Evolutionary conservation across 1,284 basidiomycete genomes (phyloP).

Genomic region (Tilletia indica): DNA sequence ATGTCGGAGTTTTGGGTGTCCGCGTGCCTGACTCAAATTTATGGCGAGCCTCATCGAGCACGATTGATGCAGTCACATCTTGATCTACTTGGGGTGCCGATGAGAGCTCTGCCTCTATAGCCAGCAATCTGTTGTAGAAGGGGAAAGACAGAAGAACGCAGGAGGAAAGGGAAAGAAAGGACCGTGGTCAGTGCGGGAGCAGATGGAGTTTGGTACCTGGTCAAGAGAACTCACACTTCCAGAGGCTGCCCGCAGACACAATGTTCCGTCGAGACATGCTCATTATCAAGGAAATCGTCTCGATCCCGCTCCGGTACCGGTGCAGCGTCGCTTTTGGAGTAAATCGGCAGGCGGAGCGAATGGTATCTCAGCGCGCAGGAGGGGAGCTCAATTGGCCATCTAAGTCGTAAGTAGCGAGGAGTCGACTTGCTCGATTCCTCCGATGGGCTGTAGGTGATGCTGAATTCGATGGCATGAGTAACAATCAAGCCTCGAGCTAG

Average conservation of each 20-base stretch:
- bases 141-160: too few relatives aligned
- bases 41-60: constrained; percentile 1
- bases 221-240: constrained; percentile 5
- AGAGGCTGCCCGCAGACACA: constrained; percentile 40
- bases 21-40: constrained; percentile 16
- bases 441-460: constrained; percentile 24
- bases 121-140: neutral
- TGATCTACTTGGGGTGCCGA: neutral
- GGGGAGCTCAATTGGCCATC: constrained; percentile 33
- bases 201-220: neutral
- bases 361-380: constrained; percentile 37
- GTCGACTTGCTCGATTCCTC: constrained; percentile 23
- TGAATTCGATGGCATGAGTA: constrained; percentile 26
- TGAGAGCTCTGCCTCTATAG: neutral
- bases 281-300: constrained; percentile 35
- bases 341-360: constrained; percentile 32
- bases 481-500: constrained; percentile 1
- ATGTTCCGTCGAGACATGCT: constrained; percentile 35
- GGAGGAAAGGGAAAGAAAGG: neutral
- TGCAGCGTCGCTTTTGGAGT: constrained; percentile 33
- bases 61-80: neutral
- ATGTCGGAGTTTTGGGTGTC: constrained; percentile 4
- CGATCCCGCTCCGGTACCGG: constrained; percentile 35
- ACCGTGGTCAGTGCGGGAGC: too few relatives aligned
- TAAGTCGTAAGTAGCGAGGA: constrained; percentile 26